These are phyloP conservation scores for Kwoniella heveanensis DNA, from an alignment of 768 basidiomycete species.

Conservation along the genomic window DNA sequence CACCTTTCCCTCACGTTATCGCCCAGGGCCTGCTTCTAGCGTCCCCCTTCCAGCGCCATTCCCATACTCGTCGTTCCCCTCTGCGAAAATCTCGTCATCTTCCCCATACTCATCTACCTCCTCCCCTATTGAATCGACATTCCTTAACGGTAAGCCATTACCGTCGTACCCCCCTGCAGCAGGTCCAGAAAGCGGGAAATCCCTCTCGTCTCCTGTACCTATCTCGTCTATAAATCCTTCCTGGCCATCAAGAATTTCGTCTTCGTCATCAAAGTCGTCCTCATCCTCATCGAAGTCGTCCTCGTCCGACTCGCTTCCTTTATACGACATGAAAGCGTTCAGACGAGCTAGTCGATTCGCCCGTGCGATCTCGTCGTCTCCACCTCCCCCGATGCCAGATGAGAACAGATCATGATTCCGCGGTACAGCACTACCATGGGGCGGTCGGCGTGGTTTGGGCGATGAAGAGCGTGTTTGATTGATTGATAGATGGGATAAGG, in stretches of 20 bases:
- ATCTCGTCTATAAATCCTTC: slow-evolving; percentile 26
- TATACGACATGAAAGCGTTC: slow-evolving; percentile 47
- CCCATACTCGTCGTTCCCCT: slow-evolving; percentile 44
- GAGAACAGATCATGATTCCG: slow-evolving; percentile 6
- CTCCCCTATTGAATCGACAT: slow-evolving; percentile 28
- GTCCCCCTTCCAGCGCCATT: slow-evolving; percentile 16
- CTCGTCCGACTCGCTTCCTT: slow-evolving; percentile 24
- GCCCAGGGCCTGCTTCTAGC: slow-evolving; percentile 19
- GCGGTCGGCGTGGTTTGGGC: neutral
- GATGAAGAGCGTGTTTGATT: slow-evolving; percentile 19
- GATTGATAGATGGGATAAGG: slow-evolving; percentile 31
- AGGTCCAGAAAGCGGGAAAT: slow-evolving; percentile 14
- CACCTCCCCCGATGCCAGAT: slow-evolving; percentile 1
- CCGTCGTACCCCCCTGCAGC: slow-evolving; percentile 27
- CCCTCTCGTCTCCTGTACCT: slow-evolving; percentile 16
- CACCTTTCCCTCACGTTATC: neutral
- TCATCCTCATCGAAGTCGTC: slow-evolving; percentile 24
- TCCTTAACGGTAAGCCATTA: slow-evolving; percentile 9
- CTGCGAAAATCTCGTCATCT: slow-evolving; percentile 42
- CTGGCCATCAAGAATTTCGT: slow-evolving; percentile 17
- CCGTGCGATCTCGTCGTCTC: slow-evolving; percentile 38
- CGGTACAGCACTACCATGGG: neutral
- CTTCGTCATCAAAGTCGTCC: slow-evolving; percentile 25
- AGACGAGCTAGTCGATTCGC: slow-evolving; percentile 36
- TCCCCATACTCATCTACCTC: slow-evolving; percentile 42